Conservation (phyloP, 495 filamentous ascomycete species). For the Oidiodendron maius region DNA sequence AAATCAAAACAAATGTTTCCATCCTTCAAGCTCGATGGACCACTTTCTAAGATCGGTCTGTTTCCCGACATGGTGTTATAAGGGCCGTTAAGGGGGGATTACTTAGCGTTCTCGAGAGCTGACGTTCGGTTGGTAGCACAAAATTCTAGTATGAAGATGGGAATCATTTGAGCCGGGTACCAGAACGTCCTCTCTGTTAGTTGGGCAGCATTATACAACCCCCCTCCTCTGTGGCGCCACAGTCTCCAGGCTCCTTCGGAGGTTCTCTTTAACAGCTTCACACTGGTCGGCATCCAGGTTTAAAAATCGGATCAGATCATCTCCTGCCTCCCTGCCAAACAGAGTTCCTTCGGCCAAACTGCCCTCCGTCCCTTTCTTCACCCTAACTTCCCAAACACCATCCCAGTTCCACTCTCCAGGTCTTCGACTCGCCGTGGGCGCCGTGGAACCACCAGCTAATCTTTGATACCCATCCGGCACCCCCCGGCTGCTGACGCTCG, state of each 20-base stretch:
- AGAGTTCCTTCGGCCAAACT: conserved; percentile 72
- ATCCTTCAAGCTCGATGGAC: no score
- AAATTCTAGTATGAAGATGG: no score
- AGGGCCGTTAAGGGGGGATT: no score
- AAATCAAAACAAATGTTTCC: no score
- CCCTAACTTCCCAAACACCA: conserved; percentile 84
- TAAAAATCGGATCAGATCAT: conserved; percentile 70
- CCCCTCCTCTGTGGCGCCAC: conserved; percentile 16
- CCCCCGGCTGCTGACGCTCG: neutral
- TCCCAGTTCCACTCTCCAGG: conserved; percentile 95
- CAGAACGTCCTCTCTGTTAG: no score
- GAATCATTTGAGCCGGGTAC: no score
- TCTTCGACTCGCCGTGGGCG: conserved; percentile 33
- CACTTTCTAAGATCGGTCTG: no score
- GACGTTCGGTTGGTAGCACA: no score
- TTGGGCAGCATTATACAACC: conserved; percentile 5
- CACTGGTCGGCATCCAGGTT: conserved; percentile 57
- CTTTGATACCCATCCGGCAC: conserved; percentile 9
- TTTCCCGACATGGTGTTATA: no score
- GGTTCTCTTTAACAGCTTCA: conserved; percentile 52
- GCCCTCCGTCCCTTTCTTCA: conserved; percentile 66
- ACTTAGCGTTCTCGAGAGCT: neutral
- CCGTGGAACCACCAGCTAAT: conserved; percentile 5
- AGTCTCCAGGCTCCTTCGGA: conserved; percentile 44
- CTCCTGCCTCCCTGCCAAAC: conserved; percentile 58